Conservation (phyloP, 192 early-diverging fungal genomes). For the Backusella morwellensis region DNA sequence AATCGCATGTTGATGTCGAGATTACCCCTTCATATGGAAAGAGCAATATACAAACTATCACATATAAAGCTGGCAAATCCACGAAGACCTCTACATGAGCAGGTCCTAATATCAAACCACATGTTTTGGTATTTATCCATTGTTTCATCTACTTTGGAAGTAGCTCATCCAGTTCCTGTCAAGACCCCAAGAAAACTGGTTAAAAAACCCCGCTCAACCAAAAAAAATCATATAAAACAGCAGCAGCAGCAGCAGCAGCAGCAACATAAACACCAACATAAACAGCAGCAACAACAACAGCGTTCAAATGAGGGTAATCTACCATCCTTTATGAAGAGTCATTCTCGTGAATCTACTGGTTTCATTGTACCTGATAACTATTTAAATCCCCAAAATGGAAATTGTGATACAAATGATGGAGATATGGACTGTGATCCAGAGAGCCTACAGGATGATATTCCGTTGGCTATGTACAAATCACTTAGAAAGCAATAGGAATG, state of each 20-base stretch:
- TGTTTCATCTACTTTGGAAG: constrained; percentile 28
- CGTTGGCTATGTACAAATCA: background rate
- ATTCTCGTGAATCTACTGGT: constrained; percentile 10
- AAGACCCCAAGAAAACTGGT: background rate
- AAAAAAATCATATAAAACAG: background rate
- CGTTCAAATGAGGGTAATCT: background rate
- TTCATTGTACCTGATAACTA: background rate
- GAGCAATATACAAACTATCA: constrained; percentile 71
- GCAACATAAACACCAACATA: background rate
- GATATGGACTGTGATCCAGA: background rate
- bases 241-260: background rate
- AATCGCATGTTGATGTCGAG: constrained; percentile 37
- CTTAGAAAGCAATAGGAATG: background rate
- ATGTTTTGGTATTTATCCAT: constrained; percentile 82
- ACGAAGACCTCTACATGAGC: constrained; percentile 66
- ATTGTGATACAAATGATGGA: background rate
- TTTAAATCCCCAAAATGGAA: constrained; percentile 14
- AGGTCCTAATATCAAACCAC: constrained; percentile 75
- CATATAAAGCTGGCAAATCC: constrained; percentile 76
- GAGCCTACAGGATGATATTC: background rate
- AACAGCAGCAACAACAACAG: background rate
- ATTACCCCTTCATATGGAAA: constrained; percentile 73
- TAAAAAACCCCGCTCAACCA: background rate
- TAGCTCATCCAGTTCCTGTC: background rate
- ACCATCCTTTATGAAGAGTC: constrained; percentile 4